phyloP scores from a whole-genome alignment of 176 grass and related monocot species.

The Carex myosuroides region DNA sequence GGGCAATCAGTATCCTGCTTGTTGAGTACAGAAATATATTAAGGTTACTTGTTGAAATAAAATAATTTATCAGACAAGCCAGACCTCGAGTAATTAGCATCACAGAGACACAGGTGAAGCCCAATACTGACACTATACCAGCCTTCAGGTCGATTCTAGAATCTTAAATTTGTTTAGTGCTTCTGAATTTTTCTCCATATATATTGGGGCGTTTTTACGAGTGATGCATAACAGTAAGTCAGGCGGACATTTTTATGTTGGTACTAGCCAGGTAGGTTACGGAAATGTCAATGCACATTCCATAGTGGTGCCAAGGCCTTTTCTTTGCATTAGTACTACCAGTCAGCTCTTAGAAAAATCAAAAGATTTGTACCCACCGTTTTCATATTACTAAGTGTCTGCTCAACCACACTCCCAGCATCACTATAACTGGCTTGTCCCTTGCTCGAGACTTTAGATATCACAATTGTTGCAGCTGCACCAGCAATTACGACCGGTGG shows the following conservation, averaged over 20 bases:
- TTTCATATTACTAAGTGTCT: conserved; percentile 72
- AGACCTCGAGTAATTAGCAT: not conserved
- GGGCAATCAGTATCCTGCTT: not conserved
- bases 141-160: not conserved
- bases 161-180: not conserved
- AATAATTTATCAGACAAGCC: not conserved
- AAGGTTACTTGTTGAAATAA: not conserved
- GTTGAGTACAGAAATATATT: not conserved
- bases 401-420: conserved; percentile 65
- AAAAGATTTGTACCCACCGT: conserved; percentile 47
- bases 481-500: conserved; percentile 65
- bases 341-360: not conserved
- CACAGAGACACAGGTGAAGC: not conserved
- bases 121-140: not conserved
- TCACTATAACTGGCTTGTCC: conserved; percentile 56
- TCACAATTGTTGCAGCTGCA: conserved; percentile 43
- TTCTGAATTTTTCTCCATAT: not conserved
- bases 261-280: not conserved
- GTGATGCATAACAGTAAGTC: not conserved
- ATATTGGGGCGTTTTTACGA: not conserved
- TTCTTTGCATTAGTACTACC: not conserved
- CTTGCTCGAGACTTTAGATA: conserved; percentile 55
- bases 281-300: not conserved
- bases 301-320: not conserved
- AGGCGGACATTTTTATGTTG: not conserved